These are phyloP conservation scores for Wilcoxina mikolae DNA, from an alignment of 495 filamentous ascomycete genomes.

Conservation along the genomic window DNA sequence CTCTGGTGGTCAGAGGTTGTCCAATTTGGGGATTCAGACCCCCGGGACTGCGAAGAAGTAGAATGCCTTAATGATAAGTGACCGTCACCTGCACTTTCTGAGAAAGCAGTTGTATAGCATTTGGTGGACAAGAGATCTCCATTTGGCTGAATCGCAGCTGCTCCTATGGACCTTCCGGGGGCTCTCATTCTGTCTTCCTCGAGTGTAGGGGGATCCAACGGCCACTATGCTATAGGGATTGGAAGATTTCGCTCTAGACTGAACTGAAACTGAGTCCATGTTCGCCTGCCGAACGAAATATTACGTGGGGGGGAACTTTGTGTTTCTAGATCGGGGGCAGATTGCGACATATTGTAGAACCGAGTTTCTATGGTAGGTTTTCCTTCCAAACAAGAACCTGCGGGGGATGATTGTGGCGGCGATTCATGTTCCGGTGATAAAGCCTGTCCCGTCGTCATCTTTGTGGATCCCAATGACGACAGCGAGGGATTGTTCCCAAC, in stretches of 20 bases:
- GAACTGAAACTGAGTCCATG: neutral
- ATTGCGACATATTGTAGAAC: too few species aligned
- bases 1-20: neutral
- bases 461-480: too few species aligned
- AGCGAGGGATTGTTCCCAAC: too few species aligned
- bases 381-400: too few species aligned
- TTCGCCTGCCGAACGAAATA: neutral
- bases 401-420: too few species aligned
- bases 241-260: neutral
- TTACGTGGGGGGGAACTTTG: neutral
- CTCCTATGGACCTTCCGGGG: too few species aligned
- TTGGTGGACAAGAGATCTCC: neutral
- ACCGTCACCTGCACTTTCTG: neutral
- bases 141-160: neutral
- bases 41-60: too few species aligned
- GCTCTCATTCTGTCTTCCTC: too few species aligned
- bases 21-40: neutral
- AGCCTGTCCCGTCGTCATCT: too few species aligned
- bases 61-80: too few species aligned
- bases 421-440: too few species aligned
- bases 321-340: neutral
- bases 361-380: too few species aligned
- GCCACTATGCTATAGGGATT: neutral
- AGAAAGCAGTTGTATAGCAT: neutral
- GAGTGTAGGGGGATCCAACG: neutral